Base-by-base conservation (phyloP, 1,284 basidiomycete genomes). In the Cryptococcus sp. region DNA sequence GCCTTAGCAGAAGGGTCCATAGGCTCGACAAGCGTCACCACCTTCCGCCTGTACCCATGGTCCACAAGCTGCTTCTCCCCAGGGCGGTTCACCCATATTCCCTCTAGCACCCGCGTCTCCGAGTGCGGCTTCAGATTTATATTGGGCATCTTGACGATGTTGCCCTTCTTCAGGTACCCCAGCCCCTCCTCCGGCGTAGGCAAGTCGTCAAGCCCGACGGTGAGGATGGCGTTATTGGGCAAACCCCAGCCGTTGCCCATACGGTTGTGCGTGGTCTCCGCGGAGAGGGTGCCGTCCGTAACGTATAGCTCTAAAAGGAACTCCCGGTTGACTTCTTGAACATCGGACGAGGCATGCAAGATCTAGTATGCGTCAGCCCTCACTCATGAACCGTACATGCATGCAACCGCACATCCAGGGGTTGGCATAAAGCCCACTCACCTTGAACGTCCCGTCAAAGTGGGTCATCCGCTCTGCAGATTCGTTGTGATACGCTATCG, bases 251-350 rank as follows among this genome's bases (percentile, higher is more conserved):
- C 20, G 16, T 69, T 40, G 16, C 54, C 36, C 53, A 70, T 71
- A 42, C 59, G 72, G 55, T 72, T 71, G 36, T 63, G 60, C 13
- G 57, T 55, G 5, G 39, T 20, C 3, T 20, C 16, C 2, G 42
- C n/a, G 5, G 53, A 58, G 3, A 57, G 49, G 3, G 73, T 72
- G 11, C 73, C 73, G 52, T 75, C 73, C 0, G 69, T 51, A 5
- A 72, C 52, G 62, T 72, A 75, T 0, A 73, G 44, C 46, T 75
- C 72, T 28, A 56, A 38, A 6, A 36, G 43, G 12, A 63, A 23
- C 50, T 16, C 49, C 21, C 24, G 13, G 47, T 18, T n/a, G 24
- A 35, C 62, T 61, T 15, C 38, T 11, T 47, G 20, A 24, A 65
- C 56, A 70, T 62, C 69, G 64, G 53, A 16, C 15, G 13, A 24